These are phyloP conservation scores for Oryza glumipatula DNA, from an alignment of 176 grass and related monocot genomes.

Conservation along the genomic window DNA sequence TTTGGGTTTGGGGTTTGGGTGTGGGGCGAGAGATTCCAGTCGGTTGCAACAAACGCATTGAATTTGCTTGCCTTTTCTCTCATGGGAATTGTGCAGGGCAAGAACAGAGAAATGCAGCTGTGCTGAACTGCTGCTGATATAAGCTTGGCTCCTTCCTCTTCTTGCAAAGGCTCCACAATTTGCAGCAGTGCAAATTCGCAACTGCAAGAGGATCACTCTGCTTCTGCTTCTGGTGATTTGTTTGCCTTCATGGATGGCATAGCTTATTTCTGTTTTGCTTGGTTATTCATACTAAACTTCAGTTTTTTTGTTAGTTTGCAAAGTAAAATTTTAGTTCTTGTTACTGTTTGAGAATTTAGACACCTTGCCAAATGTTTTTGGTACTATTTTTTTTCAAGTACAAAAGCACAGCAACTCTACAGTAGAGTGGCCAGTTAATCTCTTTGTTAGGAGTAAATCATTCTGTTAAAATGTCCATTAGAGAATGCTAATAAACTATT, in stretches of 20 bases:
- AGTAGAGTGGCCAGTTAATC: neutral
- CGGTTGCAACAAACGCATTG: conserved; percentile 61
- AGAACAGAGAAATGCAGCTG: neutral
- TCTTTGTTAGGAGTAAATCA: neutral
- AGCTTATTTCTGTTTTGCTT: neutral
- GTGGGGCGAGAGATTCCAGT: conserved; percentile 25
- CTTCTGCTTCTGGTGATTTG: conserved; percentile 1
- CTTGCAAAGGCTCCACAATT: conserved; percentile 10
- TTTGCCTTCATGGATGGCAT: neutral
- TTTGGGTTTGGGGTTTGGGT: neutral
- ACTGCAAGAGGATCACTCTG: neutral
- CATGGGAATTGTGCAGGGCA: neutral
- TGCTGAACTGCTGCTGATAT: conserved; percentile 15
- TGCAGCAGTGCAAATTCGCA: conserved; percentile 1
- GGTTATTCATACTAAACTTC: neutral
- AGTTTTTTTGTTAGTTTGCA: neutral
- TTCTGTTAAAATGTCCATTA: neutral
- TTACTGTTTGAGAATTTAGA: too few species aligned
- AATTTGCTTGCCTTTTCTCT: neutral
- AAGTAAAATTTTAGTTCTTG: too few species aligned
- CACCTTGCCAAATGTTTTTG: neutral
- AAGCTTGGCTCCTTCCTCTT: neutral
- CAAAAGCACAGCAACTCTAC: neutral
- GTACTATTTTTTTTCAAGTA: neutral
- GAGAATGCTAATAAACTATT: neutral